Evolutionary conservation across 257 asterid species (phyloP).

Genomic region (Nicotiana attenuata): DNA sequence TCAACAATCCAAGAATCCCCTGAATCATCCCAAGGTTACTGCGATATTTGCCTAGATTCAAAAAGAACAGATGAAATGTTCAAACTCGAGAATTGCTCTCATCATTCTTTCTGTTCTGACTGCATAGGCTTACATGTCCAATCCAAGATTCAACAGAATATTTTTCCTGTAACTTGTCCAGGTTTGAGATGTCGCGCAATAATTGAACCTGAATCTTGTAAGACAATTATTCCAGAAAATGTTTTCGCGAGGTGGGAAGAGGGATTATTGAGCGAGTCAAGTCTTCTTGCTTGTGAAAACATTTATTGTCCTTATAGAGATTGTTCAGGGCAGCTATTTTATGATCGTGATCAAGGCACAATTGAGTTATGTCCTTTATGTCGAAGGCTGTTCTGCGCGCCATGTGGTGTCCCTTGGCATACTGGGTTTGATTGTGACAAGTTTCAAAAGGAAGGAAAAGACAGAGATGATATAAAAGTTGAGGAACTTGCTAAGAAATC

Average conservation of each 20-base stretch:
- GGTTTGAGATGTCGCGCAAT: not conserved
- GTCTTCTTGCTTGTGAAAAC: not conserved
- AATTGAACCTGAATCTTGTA: not conserved
- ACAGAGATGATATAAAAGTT: not conserved
- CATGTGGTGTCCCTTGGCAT: slow-evolving; percentile 13
- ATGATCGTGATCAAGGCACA: not conserved
- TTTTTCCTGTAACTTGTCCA: slow-evolving; percentile 5
- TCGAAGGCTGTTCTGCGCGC: not conserved
- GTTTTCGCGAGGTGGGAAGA: not conserved
- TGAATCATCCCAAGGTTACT: not conserved
- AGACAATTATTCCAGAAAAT: not conserved
- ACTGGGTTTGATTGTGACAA: not conserved
- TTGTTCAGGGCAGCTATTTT: not conserved
- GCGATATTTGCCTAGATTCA: not conserved
- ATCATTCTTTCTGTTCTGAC: slow-evolving; percentile 8
- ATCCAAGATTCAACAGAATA: not conserved
- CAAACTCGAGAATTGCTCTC: slow-evolving; percentile 1
- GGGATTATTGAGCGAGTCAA: not conserved
- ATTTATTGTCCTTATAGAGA: slow-evolving; percentile 7
- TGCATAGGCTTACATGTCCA: not conserved
- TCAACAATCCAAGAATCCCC: not conserved
- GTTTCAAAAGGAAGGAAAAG: not conserved
- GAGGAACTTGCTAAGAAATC: not conserved
- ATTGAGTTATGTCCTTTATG: not conserved
- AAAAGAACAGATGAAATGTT: not conserved